Base-by-base conservation (phyloP, 441 rosid species). In the Melastoma candidum region DNA sequence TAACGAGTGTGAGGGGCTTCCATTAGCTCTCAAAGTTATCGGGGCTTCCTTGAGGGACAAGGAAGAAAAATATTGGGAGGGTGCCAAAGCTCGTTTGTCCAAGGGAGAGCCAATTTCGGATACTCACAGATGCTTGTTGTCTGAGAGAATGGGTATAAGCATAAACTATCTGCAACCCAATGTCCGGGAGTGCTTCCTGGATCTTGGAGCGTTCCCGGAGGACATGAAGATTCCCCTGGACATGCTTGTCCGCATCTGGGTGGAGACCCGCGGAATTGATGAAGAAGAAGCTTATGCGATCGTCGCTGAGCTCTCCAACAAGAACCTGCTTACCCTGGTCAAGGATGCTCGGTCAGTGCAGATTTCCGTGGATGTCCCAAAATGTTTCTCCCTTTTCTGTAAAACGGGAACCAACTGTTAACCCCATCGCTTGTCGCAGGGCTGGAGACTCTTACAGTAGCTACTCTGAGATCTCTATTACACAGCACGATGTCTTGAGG, bases 141-240 rank as follows among this genome's bases (percentile, higher is more conserved):
- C 80, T 39, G 70, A 75, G 57, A 70, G 82, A 45, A 82, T 89
- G 95, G 76, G 78, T 7, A 68, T 82, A 46, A 82, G 97, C 49
- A 63, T 77, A 2, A 66, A 71, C 0, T 65, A 74, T 68, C 79
- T 89, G 74, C 62, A 71, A n/a, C 46, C 14, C 27, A 80, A 54
- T 58, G 83, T 77, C 6, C 74, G 46, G 63, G 93, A 85, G 44
- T 89, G 95, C 68, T 89, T 89, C 86, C 51, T 83, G 73, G 97
- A 89, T 66, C 56, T 89, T 76, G 95, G 95, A 4, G 69, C 87
- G 12, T 85, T 89, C 68, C 90, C 93, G 13, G 95, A 89, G 81
- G 97, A 85, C 73, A 82, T 60, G 63, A 85, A 76, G 69, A 85
- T 85, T 59, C 88, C 97, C 49, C 77, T 85, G 14, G 88, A 83